These are phyloP conservation scores for Phytophthora cryptogea DNA, from an alignment of 352 stramenopile species.

Conservation along the genomic window DNA sequence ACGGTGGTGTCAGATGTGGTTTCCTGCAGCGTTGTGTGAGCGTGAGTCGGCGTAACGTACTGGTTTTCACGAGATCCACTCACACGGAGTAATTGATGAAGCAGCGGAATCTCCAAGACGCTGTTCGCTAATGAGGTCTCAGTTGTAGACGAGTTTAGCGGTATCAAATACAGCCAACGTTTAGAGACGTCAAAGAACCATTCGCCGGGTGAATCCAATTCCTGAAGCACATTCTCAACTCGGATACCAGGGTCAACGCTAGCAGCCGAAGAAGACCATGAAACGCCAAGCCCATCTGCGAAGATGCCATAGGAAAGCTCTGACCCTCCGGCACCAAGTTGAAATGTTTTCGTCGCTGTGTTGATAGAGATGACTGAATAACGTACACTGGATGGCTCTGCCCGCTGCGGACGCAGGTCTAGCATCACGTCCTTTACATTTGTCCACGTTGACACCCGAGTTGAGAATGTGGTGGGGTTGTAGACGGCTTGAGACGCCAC, in stretches of 20 bases:
- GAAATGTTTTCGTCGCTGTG: constrained; percentile 22
- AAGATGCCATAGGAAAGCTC: constrained; percentile 58
- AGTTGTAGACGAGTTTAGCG: constrained; percentile 33
- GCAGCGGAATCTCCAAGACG: constrained; percentile 55
- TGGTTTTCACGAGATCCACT: constrained; percentile 61
- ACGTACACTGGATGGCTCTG: constrained; percentile 39
- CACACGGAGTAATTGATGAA: constrained; percentile 69
- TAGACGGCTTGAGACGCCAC: constrained; percentile 34
- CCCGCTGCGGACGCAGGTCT: constrained; percentile 40
- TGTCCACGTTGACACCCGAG: constrained; percentile 45
- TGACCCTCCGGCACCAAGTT: constrained; percentile 51
- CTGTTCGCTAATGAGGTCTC: constrained; percentile 27
- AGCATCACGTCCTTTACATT: constrained; percentile 23
- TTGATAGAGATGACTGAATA: constrained; percentile 47
- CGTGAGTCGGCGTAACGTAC: constrained; percentile 46
- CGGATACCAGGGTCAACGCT: constrained; percentile 40
- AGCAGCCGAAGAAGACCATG: background rate
- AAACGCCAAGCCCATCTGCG: constrained; percentile 26
- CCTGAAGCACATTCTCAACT: constrained; percentile 67
- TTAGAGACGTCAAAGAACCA: constrained; percentile 69
- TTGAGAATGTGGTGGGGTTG: constrained; percentile 47
- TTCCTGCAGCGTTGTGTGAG: constrained; percentile 47
- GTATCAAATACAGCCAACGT: constrained; percentile 64
- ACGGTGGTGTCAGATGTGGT: constrained; percentile 42
- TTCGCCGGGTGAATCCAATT: constrained; percentile 64